phyloP scores from a whole-genome alignment of 1,284 basidiomycete species.

The Xanthoconium separans region DNA sequence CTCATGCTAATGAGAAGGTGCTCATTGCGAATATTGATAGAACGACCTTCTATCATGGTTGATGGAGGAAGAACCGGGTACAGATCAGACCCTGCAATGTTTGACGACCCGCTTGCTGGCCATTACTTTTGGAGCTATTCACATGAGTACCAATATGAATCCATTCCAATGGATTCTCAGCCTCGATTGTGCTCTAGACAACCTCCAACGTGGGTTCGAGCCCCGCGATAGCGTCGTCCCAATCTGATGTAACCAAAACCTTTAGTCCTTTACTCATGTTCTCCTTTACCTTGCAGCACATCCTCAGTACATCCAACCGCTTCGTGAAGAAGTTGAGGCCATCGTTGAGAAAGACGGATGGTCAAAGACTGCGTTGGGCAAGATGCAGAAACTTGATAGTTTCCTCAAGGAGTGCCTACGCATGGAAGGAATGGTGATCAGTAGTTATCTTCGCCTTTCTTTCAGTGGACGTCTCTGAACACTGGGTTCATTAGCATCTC shows the following conservation, averaged over 20 bases:
- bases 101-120: conserved; percentile 35
- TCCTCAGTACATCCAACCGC: conserved; percentile 37
- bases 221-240: neutral
- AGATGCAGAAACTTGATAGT: conserved; percentile 47
- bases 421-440: conserved; percentile 18
- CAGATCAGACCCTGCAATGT: conserved; percentile 1
- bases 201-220: conserved; percentile 14
- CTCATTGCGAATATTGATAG: neutral
- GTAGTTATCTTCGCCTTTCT: neutral
- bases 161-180: neutral
- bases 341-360: conserved; percentile 41
- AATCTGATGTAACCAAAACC: neutral
- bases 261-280: conserved; percentile 34
- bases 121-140: conserved; percentile 41
- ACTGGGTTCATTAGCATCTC: conserved; percentile 15
- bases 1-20: no score
- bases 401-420: conserved; percentile 46
- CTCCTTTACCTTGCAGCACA: conserved; percentile 38
- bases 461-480: neutral
- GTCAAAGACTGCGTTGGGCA: conserved; percentile 40
- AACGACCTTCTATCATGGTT: conserved; percentile 43
- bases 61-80: conserved; percentile 34
- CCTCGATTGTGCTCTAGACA: conserved; percentile 4
- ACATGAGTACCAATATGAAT: conserved; percentile 17
- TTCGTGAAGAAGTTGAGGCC: conserved; percentile 46